Evolutionary conservation across 768 basidiomycete species (phyloP), one percentile per base, ranked within the genome.

Genomic region (Pleurotus pulmonarius): DNA sequence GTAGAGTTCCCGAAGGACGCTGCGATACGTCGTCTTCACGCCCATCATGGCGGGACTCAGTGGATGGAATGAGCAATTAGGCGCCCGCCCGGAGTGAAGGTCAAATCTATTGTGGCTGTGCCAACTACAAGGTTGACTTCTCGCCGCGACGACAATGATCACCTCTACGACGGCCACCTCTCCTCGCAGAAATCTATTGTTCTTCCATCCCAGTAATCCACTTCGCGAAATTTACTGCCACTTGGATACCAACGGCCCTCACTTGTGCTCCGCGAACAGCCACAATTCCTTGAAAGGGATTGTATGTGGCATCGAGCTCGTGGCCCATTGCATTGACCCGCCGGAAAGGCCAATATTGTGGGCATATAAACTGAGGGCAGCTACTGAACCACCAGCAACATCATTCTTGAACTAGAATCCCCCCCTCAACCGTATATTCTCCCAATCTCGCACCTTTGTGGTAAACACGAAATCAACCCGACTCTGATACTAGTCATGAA

Each of bases 1-100:
- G 58, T 75, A 75, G 54, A 86, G 65, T 63, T 86, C 84, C 24
- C 81, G 74, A 53, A 86, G 71, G 40, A 85, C 70, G 8, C 73
- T 67, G 16, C 85, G 79, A 59, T 85, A 86, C 4, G 74, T 39
- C 24, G 51, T 20, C 34, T 9, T 20, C 22, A 53, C 51, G 9
- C 37, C 41, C 51, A 53, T 53, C 15, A 15, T 25, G 24, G 29
- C 24, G 20, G 15, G 16, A 9, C 20, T 16, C n/a, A n/a, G n/a
- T 7, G 43, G 43, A 16, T 3, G 43, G 7, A 44, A 13, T n/a
- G 43, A n/a, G 5, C 9, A 2, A 44, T 29, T 38, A 49, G 38
- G 48, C 48, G 48, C 48, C 48, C 34, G 13, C 29, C 3, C 15
- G 24, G 3, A 49, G 16, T 20, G 13, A 16, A n/a, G 3, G 3